Evolutionary conservation across 2,329 filamentous ascomycete genomes (phyloP), one percentile per base, ranked within the genome.

Genomic region (Trichophyton schoenleinii): DNA sequence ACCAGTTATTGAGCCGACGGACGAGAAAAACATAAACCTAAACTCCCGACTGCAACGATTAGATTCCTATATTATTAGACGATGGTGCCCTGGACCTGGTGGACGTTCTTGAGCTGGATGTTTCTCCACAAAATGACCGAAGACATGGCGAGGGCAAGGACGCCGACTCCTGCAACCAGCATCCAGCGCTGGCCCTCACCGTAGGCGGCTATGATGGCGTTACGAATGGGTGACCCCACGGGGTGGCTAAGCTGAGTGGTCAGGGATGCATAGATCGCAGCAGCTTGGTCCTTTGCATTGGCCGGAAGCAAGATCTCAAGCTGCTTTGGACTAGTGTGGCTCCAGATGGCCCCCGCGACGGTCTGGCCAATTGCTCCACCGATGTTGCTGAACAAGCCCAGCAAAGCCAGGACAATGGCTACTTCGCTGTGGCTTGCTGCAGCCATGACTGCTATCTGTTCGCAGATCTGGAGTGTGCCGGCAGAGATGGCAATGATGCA

Each of bases 371-470:
- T 66, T 15, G 70, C 65, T 13, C 66, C 66, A 11, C 71, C 71
- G 34, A 73, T 67, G 57, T 63, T 69, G 18, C 64, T 61, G 62
- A 68, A 68, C 11, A 73, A 61, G 25, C 66, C 64, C 28, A 70
- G 61, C 15, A 70, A 52, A 6, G 70, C 68, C 22, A 71, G 65
- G 38, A 71, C 64, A 41, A 70, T 66, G 13, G 81, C 79, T 15
- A 82, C 71, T 62, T 82, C 74, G 61, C 79, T 74, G 61, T 82
- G 81, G 57, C 74, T 74, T 11, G 78, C 78, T 2, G 79, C 76
- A 0, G 79, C 76, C 68, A 84, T 79, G 38, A 84, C 76, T 7
- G 81, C 79, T 57, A 85, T 77, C 66, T 85, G 78, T 66, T 80
- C 73, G 64, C 75, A 75, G 64, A 81, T 74, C 41, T 81, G 75